Evolutionary conservation across 345 rosid genomes (phyloP).

Genomic region (Syzygium aromaticum): DNA sequence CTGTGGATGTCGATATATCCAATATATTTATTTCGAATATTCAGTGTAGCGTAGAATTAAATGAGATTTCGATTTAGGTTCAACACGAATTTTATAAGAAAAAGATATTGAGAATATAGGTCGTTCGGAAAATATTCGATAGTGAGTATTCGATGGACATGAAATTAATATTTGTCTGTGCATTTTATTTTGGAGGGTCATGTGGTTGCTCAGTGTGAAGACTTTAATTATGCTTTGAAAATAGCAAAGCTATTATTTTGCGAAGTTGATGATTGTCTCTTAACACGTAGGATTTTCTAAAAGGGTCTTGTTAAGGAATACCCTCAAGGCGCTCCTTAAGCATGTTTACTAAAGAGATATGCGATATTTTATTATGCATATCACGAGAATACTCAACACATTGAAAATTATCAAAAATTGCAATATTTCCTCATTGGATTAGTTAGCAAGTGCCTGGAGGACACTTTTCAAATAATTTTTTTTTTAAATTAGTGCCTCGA

Average conservation of each 20-base stretch:
- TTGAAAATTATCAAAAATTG: not conserved
- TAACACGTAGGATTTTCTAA: rapidly evolving
- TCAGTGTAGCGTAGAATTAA: not conserved
- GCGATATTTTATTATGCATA: not conserved
- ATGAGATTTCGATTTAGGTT: not conserved
- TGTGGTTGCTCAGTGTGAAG: not conserved
- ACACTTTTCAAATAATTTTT: not conserved
- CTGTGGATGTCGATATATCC: not conserved
- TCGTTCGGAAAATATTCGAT: not conserved
- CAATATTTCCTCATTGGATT: not conserved
- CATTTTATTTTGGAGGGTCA: not conserved
- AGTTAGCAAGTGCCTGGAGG: not conserved
- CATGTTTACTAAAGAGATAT: not conserved
- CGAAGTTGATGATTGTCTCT: not conserved
- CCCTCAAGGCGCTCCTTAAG: not conserved
- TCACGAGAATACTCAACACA: not conserved
- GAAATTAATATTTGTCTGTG: not conserved
- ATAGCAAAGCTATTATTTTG: not conserved
- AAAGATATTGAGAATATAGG: rapidly evolving
- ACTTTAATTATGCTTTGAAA: not conserved
- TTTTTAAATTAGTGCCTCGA: not conserved
- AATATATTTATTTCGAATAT: not conserved
- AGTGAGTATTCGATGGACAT: not conserved
- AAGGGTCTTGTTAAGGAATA: not conserved
- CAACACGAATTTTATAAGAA: not conserved